Evolutionary conservation across 2,329 filamentous ascomycete genomes (phyloP), one percentile per base, ranked within the genome.

Genomic region (Fusarium nodosum): DNA sequence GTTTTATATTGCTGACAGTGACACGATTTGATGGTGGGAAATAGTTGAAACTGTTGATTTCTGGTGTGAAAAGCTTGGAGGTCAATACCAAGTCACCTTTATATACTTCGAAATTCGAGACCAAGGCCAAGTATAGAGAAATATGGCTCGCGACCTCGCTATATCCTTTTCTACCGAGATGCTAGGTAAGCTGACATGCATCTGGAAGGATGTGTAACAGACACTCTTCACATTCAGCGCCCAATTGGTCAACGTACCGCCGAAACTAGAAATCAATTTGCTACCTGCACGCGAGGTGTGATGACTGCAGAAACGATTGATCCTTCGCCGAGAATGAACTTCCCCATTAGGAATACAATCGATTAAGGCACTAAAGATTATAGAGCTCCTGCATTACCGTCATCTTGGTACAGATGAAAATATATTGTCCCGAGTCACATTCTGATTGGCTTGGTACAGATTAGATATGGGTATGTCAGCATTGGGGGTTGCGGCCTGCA

Each of bases 181-280:
- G 5, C 11, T 20, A 12, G n/a, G 10, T 51, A 51, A 51, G 48
- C 48, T 51, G 33, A 51, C 48, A 28, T 51, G 48, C 48, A 30
- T 38, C 3, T 31, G 4, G 4, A 10, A 30, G 48, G 24, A 41
- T 51, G 7, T 13, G 34, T 4, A 10, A n/a, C 16, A 24, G 11
- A 13, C 2, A 4, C 5, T 31, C 15, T 15, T 12, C 12, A 6
- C 33, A n/a, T 8, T 24, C 4, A 5, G 4, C 3, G 3, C 7
- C 24, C 2, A 24, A 28, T 38, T 51, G 2, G 33, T 5, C 18
- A 28, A 18, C 4, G 2, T 13, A 16, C 3, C 15, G 2, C 7
- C 5, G 3, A 13, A 9, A 10, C n/a, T 11, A 9, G 13, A n/a
- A n/a, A 28, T 20, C 20, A 13, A 26, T 51, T 39, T 11, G 48